Percentiles rank a stretch among this genome's conserved stretches.
phyloP scores from a whole-genome alignment of 2,329 filamentous ascomycete genomes.

The Alternaria sp. region DNA sequence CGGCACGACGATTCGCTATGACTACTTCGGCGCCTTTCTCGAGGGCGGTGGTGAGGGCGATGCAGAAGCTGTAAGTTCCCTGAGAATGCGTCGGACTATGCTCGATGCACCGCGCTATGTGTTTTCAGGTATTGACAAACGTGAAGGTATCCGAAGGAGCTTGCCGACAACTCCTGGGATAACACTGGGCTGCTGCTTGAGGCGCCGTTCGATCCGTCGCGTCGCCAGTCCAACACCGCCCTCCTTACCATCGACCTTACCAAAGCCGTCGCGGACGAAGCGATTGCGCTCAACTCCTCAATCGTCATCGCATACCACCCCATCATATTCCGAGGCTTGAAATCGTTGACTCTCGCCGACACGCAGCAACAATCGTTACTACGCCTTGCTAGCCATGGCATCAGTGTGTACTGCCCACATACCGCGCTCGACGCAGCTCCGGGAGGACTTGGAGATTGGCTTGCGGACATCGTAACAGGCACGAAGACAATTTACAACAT shows the following conservation, averaged over 20 bases:
- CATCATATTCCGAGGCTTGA: conserved; percentile 93
- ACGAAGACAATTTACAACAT: conserved; percentile 42
- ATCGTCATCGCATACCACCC: conserved; percentile 94
- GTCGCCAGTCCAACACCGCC: conserved; percentile 68
- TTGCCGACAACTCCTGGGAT: conserved; percentile 91
- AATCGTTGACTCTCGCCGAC: conserved; percentile 82
- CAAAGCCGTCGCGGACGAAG: conserved; percentile 85
- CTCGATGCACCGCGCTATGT: background rate
- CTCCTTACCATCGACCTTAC: conserved; percentile 92
- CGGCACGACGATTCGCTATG: conserved; percentile 51
- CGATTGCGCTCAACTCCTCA: conserved; percentile 75
- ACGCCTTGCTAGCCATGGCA: conserved; percentile 79
- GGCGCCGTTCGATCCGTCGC: conserved; percentile 66
- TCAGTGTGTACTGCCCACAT: conserved; percentile 95
- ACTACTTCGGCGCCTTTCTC: conserved; percentile 66
- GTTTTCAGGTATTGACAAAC: conserved; percentile 8
- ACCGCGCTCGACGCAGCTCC: conserved; percentile 90
- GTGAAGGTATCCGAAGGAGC: conserved; percentile 80
- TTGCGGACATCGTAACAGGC: conserved; percentile 81
- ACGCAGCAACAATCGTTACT: conserved; percentile 87
- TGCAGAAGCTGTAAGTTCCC: conserved; percentile 74
- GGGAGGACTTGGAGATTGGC: conserved; percentile 90
- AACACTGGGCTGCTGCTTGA: conserved; percentile 87
- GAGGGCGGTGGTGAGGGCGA: conserved; percentile 73
- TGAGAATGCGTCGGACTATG: background rate